Evolutionary conservation across 805 yeast genomes (phyloP).

Genomic region (Candida fluviatilis): DNA sequence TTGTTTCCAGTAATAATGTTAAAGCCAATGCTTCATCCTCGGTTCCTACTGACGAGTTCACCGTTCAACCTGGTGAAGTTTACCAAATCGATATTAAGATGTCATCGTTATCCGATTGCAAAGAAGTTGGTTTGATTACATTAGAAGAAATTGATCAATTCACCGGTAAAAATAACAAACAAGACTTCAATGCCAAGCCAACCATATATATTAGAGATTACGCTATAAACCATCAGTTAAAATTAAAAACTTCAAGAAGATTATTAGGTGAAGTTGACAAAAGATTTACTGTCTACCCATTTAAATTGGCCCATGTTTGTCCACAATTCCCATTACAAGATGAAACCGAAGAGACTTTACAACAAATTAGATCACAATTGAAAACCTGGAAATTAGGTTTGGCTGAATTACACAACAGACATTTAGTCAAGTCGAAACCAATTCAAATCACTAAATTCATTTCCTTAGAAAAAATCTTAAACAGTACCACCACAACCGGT

Average conservation of each 20-base stretch:
- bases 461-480: conserved; percentile 63
- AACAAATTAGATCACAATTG: conserved; percentile 49
- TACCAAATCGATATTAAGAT: conserved; percentile 79
- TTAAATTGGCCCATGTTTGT: conserved; percentile 74
- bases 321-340: conserved; percentile 53
- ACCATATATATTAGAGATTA: conserved; percentile 82
- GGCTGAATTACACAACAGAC: conserved; percentile 75
- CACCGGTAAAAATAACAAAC: conserved; percentile 57
- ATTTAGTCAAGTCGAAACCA: conserved; percentile 70
- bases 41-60: conserved; percentile 71
- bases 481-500: conserved; percentile 64
- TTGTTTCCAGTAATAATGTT: conserved; percentile 5
- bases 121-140: conserved; percentile 64
- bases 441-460: conserved; percentile 68
- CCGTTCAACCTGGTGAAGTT: conserved; percentile 76
- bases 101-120: conserved; percentile 56
- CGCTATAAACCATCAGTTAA: conserved; percentile 74
- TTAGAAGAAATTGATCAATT: conserved; percentile 62
- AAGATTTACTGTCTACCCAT: conserved; percentile 81
- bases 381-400: conserved; percentile 69
- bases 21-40: conserved; percentile 40
- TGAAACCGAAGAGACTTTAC: conserved; percentile 38
- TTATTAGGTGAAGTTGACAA: conserved; percentile 69
- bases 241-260: conserved; percentile 68
- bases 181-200: conserved; percentile 54